Base-by-base conservation (phyloP, 306 rosid genomes). In the Carpinus viminea region DNA sequence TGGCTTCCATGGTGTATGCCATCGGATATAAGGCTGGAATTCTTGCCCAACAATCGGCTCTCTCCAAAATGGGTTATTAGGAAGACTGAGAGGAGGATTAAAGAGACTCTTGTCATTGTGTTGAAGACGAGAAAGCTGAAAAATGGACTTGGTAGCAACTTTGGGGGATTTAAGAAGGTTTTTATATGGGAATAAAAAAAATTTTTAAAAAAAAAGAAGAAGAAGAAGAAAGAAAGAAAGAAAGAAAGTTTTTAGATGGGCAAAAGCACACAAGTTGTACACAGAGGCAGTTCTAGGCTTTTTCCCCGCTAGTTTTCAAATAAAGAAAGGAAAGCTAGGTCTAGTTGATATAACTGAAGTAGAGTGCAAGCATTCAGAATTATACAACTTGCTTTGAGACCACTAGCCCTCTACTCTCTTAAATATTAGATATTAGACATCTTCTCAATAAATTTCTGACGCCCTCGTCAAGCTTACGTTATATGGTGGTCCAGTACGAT, bases 11-110 rank as follows among this genome's bases (percentile, higher is more conserved):
- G 28, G 41, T 61, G 38, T 6, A 48, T 9, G 20, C 75, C 60
- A 52, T 73, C 76, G 21, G 85, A 82, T 56, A 66, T 5, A 15
- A 53, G 56, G 57, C 24, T 54, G 48, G 66, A 34, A 3, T 56
- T 76, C 24, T 31, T 34, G 17, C 6, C 70, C 11, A 83, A 36
- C 8, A 73, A 70, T 70, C 66, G 75, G 65, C 86, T 34, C 6
- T 62, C 34, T 21, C 78, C 83, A 26, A 45, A 64, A 72, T 70
- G 78, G 45, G 59, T 43, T 21, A 64, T 48, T 7, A 59, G 53
- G 65, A 70, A 31, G 46, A 55, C 52, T 46, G 79, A 54, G 12
- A 83, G 68, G 72, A 64, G 20, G 75, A 71, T 9, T 11, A 59
- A 26, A 50, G 31, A 17, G 46, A 31, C 46, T 53, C 68, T 71